Percentiles rank a stretch among this genome's conserved stretches.
These are phyloP conservation scores for Sclerotinia borealis DNA, from an alignment of 2,329 filamentous ascomycete species.

Conservation along the genomic window DNA sequence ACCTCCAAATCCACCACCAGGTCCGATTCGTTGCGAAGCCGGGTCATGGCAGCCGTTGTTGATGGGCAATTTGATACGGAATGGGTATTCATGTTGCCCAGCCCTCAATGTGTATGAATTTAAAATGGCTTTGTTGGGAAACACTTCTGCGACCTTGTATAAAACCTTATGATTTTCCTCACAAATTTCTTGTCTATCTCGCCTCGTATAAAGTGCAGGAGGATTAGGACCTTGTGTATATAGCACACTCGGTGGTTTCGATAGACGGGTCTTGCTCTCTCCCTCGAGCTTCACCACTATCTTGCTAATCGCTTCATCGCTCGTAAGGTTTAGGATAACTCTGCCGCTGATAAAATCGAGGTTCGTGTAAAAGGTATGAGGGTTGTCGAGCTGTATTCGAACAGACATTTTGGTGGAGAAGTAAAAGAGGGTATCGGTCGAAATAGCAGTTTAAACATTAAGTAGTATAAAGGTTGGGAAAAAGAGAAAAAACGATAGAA, in stretches of 20 bases:
- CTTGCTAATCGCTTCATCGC: constrained; percentile 63
- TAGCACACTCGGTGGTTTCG: constrained; percentile 19
- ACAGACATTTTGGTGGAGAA: constrained; percentile 51
- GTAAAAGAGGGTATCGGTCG: neutral
- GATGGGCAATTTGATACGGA: constrained; percentile 70
- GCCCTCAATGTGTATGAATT: constrained; percentile 53
- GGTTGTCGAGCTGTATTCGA: constrained; percentile 58
- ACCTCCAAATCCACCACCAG: constrained; percentile 49
- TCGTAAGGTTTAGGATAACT: constrained; percentile 51
- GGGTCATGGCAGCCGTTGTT: constrained; percentile 57
- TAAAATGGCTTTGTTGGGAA: constrained; percentile 41
- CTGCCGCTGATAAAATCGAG: constrained; percentile 66
- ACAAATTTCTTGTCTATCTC: constrained; percentile 32
- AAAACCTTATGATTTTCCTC: constrained; percentile 66
- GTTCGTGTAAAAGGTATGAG: constrained; percentile 71
- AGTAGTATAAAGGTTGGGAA: neutral
- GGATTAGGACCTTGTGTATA: constrained; percentile 14
- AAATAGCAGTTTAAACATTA: neutral
- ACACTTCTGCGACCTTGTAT: constrained; percentile 68
- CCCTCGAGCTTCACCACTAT: constrained; percentile 81
- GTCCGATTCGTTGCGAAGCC: constrained; percentile 48
- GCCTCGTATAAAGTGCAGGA: constrained; percentile 13
- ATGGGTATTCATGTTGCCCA: constrained; percentile 70
- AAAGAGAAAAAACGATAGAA: neutral
- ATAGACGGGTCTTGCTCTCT: constrained; percentile 59